Conservation (phyloP, 371 early-diverging fungal genomes). For the Haplosporangium sp. region DNA sequence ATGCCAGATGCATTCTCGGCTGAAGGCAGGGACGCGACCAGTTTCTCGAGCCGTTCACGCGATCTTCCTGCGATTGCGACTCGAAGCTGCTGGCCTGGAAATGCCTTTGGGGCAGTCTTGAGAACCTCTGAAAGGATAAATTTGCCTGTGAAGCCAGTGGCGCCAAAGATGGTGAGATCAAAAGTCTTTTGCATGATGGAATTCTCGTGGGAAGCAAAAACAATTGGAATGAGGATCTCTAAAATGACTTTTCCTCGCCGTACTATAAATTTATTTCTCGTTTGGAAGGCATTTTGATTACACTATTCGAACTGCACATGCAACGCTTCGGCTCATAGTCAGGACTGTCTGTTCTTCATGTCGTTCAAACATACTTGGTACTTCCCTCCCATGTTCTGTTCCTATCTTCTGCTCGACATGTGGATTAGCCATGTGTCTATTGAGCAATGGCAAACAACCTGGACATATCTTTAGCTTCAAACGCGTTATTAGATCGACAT, state of each 20-base stretch:
- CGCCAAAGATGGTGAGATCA: constrained; percentile 87
- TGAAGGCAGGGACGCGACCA: constrained; percentile 36
- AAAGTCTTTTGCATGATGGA: constrained; percentile 33
- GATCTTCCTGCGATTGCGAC: constrained; percentile 39
- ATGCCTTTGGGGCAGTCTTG: constrained; percentile 33
- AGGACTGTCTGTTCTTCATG: no score
- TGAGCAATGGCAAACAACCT: no score
- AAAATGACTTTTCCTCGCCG: constrained; percentile 1
- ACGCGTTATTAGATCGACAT: no score
- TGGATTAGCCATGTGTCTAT: no score
- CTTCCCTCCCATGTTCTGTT: no score
- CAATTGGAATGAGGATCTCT: background rate
- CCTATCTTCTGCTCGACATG: no score
- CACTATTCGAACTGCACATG: no score
- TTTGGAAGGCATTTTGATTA: no score
- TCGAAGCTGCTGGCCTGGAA: constrained; percentile 24
- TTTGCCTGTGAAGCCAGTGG: constrained; percentile 88
- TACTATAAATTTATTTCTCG: no score
- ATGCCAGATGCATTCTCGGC: constrained; percentile 1
- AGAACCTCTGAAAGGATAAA: constrained; percentile 76
- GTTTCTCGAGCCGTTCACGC: constrained; percentile 25
- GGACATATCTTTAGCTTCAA: no score
- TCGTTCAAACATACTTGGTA: no score
- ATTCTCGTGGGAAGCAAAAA: background rate
- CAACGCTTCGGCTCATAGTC: no score